Base-by-base conservation (phyloP, 257 asterid species). In the Solanum dulcamara region DNA sequence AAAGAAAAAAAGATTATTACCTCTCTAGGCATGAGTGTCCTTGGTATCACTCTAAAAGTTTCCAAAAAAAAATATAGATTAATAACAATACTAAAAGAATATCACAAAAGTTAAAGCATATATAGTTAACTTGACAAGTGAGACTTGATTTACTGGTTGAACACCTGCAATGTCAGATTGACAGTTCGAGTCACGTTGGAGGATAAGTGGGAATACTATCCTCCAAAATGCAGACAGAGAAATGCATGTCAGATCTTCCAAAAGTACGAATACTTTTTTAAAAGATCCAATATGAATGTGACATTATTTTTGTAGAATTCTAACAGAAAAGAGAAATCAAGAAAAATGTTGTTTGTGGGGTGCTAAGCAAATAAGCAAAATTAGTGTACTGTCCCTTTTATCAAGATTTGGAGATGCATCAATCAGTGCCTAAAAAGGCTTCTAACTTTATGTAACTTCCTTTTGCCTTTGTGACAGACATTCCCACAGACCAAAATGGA, bases 11-110 rank as follows among this genome's bases (percentile, higher is more conserved):
- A n/a, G n/a, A n/a, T 32, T 91, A 93, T 17, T 68, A 68, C 98
- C 99, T 95, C 98, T 83, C 92, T 84, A 6, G 98, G 99, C 99
- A 95, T 95, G 46, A 95, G 97, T 59, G 99, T 93, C 89, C 95
- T 92, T 30, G 99, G 99, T 51, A 95, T 95, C 68, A 95, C 93
- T 84, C 99, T 95, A 95, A 90, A 91, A 83, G 18, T 44, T 44
- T 14, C 17, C 10, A 46, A 32, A 85, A 80, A 5, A 67, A 55
- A 18, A 37, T 18, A 72, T 17, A n/a, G 9, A 81, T 59, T 77
- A 75, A 26, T 44, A 14, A 75, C 2, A 46, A 13, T 26, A n/a
- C n/a, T n/a, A 8, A 4, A 35, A 75, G 59, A 42, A 75, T 75
- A 24, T 75, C 33, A 44, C 20, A 72, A 72, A 72, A 64, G 28